These are phyloP conservation scores for Fusarium guadeloupense DNA, from an alignment of 2,329 filamentous ascomycete species.

Conservation along the genomic window DNA sequence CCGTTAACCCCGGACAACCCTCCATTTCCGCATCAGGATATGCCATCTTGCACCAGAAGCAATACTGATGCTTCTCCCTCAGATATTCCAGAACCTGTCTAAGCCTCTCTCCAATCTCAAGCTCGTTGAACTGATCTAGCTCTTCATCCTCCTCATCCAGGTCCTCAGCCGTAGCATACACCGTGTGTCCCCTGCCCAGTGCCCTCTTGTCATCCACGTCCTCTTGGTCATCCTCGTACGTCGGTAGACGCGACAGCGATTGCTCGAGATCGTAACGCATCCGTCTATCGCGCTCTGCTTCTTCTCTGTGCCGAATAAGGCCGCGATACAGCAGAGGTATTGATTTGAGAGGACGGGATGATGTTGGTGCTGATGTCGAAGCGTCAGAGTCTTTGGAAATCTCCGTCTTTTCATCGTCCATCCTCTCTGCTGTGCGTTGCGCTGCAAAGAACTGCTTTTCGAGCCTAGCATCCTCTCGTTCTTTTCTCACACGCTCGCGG, in stretches of 20 bases:
- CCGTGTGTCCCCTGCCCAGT: slow-evolving; percentile 65
- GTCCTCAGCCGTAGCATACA: slow-evolving; percentile 71
- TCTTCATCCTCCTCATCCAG: slow-evolving; percentile 83
- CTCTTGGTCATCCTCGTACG: slow-evolving; percentile 74
- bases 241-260: slow-evolving; percentile 69
- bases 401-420: slow-evolving; percentile 66
- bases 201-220: slow-evolving; percentile 78
- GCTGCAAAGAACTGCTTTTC: slow-evolving; percentile 79
- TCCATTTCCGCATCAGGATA: slow-evolving; percentile 82
- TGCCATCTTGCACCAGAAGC: slow-evolving; percentile 93
- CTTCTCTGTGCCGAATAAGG: slow-evolving; percentile 73
- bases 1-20: slow-evolving; percentile 85
- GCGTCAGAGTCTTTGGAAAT: slow-evolving; percentile 13
- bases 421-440: slow-evolving; percentile 82
- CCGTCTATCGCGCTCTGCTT: slow-evolving; percentile 72
- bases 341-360: slow-evolving; percentile 65
- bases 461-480: slow-evolving; percentile 72
- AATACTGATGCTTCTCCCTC: slow-evolving; percentile 79
- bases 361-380: slow-evolving; percentile 46
- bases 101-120: slow-evolving; percentile 74
- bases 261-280: slow-evolving; percentile 74
- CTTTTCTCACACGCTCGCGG: slow-evolving; percentile 73
- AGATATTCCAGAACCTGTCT: slow-evolving; percentile 73
- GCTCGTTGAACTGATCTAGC: slow-evolving; percentile 78
- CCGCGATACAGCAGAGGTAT: slow-evolving; percentile 84